Evolutionary conservation across 2,329 filamentous ascomycete genomes (phyloP).

Genomic region (Fusarium beomiforme): DNA sequence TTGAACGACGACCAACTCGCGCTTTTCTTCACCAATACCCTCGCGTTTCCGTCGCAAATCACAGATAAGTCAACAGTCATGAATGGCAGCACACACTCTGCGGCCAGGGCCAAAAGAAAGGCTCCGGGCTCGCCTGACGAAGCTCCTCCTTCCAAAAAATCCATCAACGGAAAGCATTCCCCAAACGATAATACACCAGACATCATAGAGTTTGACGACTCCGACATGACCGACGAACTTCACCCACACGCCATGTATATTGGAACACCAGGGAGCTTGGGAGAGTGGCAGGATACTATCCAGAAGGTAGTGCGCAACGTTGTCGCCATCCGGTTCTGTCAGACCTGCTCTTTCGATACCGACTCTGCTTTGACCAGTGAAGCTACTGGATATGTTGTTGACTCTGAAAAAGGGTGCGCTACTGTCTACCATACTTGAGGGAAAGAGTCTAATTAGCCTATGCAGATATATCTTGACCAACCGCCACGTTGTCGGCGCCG

Average conservation of each 20-base stretch:
- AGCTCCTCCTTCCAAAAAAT: slow-evolving; percentile 49
- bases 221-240: slow-evolving; percentile 55
- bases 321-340: slow-evolving; percentile 98
- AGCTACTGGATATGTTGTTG: slow-evolving; percentile 97
- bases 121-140: slow-evolving; percentile 55
- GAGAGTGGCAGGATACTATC: slow-evolving; percentile 94
- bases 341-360: slow-evolving; percentile 98
- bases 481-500: slow-evolving; percentile 91
- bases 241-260: slow-evolving; percentile 50
- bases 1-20: neutral
- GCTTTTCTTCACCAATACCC: slow-evolving; percentile 13
- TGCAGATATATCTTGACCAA: slow-evolving; percentile 82
- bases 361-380: slow-evolving; percentile 93
- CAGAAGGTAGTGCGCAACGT: slow-evolving; percentile 94
- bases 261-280: slow-evolving; percentile 52
- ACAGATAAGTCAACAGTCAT: slow-evolving; percentile 46
- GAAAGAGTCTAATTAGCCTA: neutral
- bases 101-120: slow-evolving; percentile 63
- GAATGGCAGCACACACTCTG: slow-evolving; percentile 54
- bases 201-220: slow-evolving; percentile 51
- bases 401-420: slow-evolving; percentile 84
- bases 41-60: slow-evolving; percentile 1
- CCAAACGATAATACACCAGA: slow-evolving; percentile 62
- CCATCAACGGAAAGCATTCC: slow-evolving; percentile 59
- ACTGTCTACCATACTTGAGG: neutral